Evolutionary conservation across 768 basidiomycete species (phyloP).

Genomic region (Tulasnella sp.): DNA sequence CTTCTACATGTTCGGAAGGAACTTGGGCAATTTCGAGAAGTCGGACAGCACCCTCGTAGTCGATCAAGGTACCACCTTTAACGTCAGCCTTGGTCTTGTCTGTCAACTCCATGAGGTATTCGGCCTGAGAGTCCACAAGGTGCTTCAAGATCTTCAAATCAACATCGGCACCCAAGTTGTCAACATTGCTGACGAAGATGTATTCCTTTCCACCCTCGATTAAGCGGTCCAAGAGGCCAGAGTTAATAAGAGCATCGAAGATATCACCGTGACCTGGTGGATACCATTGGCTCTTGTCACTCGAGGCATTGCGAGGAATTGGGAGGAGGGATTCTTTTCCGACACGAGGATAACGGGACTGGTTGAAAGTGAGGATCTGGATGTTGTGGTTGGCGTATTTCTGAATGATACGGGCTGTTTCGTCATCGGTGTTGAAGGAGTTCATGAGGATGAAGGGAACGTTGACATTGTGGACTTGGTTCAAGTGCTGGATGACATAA

Average conservation of each 20-base stretch:
- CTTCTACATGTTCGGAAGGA: conserved; percentile 82
- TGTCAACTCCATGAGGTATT: conserved; percentile 92
- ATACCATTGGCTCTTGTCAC: conserved; percentile 91
- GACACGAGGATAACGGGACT: conserved; percentile 89
- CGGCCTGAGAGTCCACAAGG: conserved; percentile 68
- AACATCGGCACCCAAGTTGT: conserved; percentile 87
- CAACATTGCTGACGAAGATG: conserved; percentile 94
- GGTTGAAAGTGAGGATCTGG: conserved; percentile 49
- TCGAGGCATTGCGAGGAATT: conserved; percentile 58
- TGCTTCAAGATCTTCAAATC: conserved; percentile 75
- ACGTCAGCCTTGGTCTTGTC: conserved; percentile 93
- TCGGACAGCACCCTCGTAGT: conserved; percentile 79
- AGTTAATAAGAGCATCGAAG: conserved; percentile 84
- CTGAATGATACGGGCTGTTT: conserved; percentile 91
- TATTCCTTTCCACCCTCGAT: conserved; percentile 90
- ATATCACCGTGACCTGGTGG: conserved; percentile 95
- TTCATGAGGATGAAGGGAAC: conserved; percentile 98
- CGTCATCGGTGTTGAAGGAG: conserved; percentile 95
- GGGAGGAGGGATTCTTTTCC: conserved; percentile 80
- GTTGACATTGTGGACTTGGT: conserved; percentile 69
- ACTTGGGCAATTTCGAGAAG: conserved; percentile 92
- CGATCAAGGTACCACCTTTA: conserved; percentile 81
- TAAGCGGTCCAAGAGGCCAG: conserved; percentile 81
- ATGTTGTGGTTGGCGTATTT: conserved; percentile 93
- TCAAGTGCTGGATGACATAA: conserved; percentile 46